A percentile compares a stretch with the other conserved stretches of the same genome.
phyloP scores from a whole-genome alignment of 1,284 basidiomycete genomes.

The Vanrija sp. region DNA sequence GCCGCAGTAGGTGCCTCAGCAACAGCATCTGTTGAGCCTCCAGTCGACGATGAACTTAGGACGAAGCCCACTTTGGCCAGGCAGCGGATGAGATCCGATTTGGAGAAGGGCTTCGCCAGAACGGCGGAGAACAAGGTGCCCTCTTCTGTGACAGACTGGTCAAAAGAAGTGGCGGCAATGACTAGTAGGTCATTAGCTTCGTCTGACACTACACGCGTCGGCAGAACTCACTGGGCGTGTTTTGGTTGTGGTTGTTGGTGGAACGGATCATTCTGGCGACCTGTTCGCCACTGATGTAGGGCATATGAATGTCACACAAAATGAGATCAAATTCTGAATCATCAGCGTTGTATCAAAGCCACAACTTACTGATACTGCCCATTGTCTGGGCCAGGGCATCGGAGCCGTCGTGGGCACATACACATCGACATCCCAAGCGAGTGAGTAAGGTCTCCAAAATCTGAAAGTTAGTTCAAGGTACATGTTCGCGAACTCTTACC shows the following conservation, averaged over 20 bases:
- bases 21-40: too few relatives aligned
- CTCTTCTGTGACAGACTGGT: conserved; percentile 67
- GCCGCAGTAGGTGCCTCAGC: too few relatives aligned
- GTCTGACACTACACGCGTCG: neutral
- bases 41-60: conserved; percentile 5
- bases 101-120: conserved; percentile 81
- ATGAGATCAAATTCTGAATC: conserved; percentile 52
- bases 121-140: conserved; percentile 80
- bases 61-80: conserved; percentile 77
- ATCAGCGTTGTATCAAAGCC: neutral
- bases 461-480: conserved; percentile 21
- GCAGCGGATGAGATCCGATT: conserved; percentile 71
- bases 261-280: conserved; percentile 50
- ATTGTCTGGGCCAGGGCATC: conserved; percentile 95
- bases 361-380: conserved; percentile 82
- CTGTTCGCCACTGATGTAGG: conserved; percentile 46
- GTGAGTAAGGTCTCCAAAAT: conserved; percentile 90
- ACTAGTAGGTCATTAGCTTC: conserved; percentile 25
- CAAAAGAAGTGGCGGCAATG: conserved; percentile 56
- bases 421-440: conserved; percentile 86
- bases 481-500: conserved; percentile 13
- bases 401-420: conserved; percentile 90
- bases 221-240: conserved; percentile 43
- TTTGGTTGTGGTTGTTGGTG: conserved; percentile 48
- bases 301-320: conserved; percentile 51